Base-by-base conservation (phyloP, 2,329 filamentous ascomycete species). In the Phialocephala subalpina region DNA sequence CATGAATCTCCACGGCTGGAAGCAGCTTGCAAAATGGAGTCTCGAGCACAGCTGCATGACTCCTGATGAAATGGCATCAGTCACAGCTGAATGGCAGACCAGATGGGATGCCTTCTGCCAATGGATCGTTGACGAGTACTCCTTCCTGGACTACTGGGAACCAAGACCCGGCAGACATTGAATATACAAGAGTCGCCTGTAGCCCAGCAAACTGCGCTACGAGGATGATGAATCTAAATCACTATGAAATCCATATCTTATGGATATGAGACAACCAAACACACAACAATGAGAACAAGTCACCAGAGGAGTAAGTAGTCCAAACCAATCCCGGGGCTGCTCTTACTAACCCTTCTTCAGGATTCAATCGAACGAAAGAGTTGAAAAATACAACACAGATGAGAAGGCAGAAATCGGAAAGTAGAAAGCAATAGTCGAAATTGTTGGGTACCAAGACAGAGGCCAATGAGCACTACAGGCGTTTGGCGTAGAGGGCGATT, bases 1-100 rank as follows among this genome's bases (percentile, higher is more conserved):
- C 64, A 92, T 93, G 84, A 86, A 83, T 20, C 77, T 94, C 0
- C 86, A 86, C 68, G 90, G 90, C 52, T 92, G 90, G 88, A 90
- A 90, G 74, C 90, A 93, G 77, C 82, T 90, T 25, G 81, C 82
- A 18, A 78, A 84, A 69, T 90, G 88, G 88, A 90, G 87, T 71
- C 78, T 90, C 16, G 80, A 88, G 64, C 86, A 90, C 74, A 81
- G 87, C 1, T 89, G 86, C 71, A 78, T 89, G 73, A 76, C 77
- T 27, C 70, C 75, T 1, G 69, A 78, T 0, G 81, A 88, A 68
- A 79, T 80, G 63, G 67, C 68, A n/a, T 18, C 70, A 3, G 82
- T 80, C 2, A 73, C 72, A 33, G 62, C 68, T 0, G 79, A 83
- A 53, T 91, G 90, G 83, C 77, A 81, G 65, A 66, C 67, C 3